Evolutionary conservation across 768 basidiomycete species (phyloP).

Genomic region (Phylloporus sp.): DNA sequence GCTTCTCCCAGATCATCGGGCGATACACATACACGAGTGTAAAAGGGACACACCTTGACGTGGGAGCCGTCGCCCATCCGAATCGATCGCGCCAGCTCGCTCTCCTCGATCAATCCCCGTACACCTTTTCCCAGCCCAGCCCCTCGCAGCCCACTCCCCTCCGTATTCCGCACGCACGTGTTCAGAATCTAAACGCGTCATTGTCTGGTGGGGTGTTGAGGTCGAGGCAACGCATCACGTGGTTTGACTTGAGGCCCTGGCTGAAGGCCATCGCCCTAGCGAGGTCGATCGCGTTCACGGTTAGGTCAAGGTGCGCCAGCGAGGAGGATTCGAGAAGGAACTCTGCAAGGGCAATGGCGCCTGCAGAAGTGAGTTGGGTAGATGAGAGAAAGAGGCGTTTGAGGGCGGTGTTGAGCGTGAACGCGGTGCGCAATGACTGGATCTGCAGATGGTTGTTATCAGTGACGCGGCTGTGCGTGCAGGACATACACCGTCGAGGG

Average conservation of each 20-base stretch:
- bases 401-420: conserved; percentile 86
- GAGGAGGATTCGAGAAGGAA: conserved; percentile 92
- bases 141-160: conserved; percentile 46
- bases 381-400: conserved; percentile 90
- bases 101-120: conserved; percentile 85
- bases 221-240: conserved; percentile 88
- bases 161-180: conserved; percentile 90
- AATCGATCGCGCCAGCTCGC: conserved; percentile 72
- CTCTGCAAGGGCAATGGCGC: conserved; percentile 93
- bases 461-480: too few relatives aligned
- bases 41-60: conserved; percentile 46
- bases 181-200: conserved; percentile 83
- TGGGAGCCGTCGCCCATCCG: conserved; percentile 38
- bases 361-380: conserved; percentile 73
- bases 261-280: conserved; percentile 93
- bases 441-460: conserved; percentile 41
- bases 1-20: neutral
- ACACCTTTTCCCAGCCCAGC: conserved; percentile 51
- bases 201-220: conserved; percentile 85
- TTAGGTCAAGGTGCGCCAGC: conserved; percentile 88
- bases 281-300: conserved; percentile 75
- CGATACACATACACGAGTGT: neutral
- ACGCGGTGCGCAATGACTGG: conserved; percentile 85
- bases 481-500: too few relatives aligned
- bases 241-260: conserved; percentile 79